Percentiles rank a stretch among this genome's conserved stretches.
These are phyloP conservation scores for Acorus gramineus DNA, from an alignment of 106 monocot genomes.

Conservation along the genomic window DNA sequence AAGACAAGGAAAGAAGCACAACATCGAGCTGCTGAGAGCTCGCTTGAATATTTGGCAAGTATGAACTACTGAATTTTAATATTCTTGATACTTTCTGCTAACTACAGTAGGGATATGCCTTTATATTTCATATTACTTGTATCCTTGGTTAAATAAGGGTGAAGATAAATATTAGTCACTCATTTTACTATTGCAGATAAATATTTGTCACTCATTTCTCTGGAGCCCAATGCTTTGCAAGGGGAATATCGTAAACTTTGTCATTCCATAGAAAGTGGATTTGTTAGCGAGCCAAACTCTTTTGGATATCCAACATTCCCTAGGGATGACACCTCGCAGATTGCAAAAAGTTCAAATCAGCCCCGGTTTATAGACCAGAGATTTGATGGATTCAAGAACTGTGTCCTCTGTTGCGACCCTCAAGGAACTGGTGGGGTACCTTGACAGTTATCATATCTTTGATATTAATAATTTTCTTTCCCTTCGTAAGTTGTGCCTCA, in stretches of 20 bases:
- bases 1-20: conserved; percentile 86
- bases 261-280: conserved; percentile 50
- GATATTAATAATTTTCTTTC: not conserved
- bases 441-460: not conserved
- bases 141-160: too few species aligned
- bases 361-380: conserved; percentile 20
- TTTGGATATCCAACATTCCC: conserved; percentile 28
- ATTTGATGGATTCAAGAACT: conserved; percentile 17
- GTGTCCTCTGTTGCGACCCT: conserved; percentile 38
- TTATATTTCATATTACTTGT: too few species aligned
- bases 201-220: conserved; percentile 38
- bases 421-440: conserved; percentile 57
- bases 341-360: conserved; percentile 32
- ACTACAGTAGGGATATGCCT: too few species aligned
- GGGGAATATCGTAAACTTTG: conserved; percentile 20
- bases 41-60: conserved; percentile 70
- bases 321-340: conserved; percentile 26
- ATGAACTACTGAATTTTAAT: conserved; percentile 12
- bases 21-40: conserved; percentile 47
- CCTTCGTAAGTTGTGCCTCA: not conserved
- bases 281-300: conserved; percentile 28
- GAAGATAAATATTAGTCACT: not conserved
- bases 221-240: conserved; percentile 19
- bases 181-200: conserved; percentile 36
- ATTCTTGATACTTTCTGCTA: too few species aligned